Percentiles rank a stretch among this genome's conserved stretches.
These are phyloP conservation scores for Kurtzmaniella cleridarum DNA, from an alignment of 805 yeast genomes.

Conservation along the genomic window DNA sequence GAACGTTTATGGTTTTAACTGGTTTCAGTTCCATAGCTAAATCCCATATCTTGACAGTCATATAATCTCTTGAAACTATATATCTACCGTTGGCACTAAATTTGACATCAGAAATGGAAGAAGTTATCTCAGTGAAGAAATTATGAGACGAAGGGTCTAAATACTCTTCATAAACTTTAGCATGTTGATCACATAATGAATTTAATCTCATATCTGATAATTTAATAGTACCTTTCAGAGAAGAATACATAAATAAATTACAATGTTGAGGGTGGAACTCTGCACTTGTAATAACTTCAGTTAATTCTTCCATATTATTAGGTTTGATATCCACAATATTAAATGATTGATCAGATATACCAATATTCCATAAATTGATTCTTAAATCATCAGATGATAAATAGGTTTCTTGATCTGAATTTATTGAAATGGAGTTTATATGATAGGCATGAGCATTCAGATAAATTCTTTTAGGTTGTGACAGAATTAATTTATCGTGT, in stretches of 20 bases:
- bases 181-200: conserved; percentile 87
- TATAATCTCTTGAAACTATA: conserved; percentile 93
- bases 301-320: conserved; percentile 95
- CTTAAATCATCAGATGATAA: conserved; percentile 90
- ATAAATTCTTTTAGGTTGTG: conserved; percentile 86
- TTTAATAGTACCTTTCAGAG: conserved; percentile 93
- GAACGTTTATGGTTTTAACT: conserved; percentile 87
- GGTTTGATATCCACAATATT: conserved; percentile 98
- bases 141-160: conserved; percentile 89
- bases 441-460: conserved; percentile 98
- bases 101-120: conserved; percentile 88
- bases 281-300: conserved; percentile 95
- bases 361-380: conserved; percentile 91
- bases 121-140: conserved; percentile 95
- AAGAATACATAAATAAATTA: conserved; percentile 90
- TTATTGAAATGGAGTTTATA: conserved; percentile 90
- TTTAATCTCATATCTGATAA: conserved; percentile 94
- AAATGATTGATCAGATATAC: conserved; percentile 90
- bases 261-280: conserved; percentile 93
- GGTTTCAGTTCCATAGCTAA: conserved; percentile 95
- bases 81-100: conserved; percentile 90
- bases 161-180: conserved; percentile 86
- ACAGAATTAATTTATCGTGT: conserved; percentile 93
- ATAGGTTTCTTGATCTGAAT: conserved; percentile 94
- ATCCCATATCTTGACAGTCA: conserved; percentile 98